Base-by-base conservation (phyloP, 257 asterid genomes). In the Prunella vulgaris region DNA sequence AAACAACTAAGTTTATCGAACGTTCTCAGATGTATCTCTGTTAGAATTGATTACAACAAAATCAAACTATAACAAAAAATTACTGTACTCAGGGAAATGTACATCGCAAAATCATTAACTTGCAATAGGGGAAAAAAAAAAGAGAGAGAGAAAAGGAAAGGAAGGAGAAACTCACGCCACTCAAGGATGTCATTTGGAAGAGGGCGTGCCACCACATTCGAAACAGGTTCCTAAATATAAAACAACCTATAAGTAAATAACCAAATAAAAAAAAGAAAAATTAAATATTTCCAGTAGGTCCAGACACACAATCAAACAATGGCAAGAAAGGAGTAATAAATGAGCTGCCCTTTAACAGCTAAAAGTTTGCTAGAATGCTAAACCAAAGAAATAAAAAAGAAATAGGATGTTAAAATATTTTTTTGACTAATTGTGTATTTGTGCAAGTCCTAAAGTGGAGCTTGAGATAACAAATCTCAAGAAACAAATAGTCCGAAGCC, bases 161-260 rank as follows among this genome's bases (percentile, higher is more conserved):
- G 46, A 63, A 37, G 52, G 38, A 71, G 75, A 54, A 79, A 84
- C 99, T 85, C 87, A 92, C 98, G 97, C 98, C 99, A 94, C 77
- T 91, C 99, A 65, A 94, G 98, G 76, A 94, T 94, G 87, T 94
- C 89, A 60, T 86, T 94, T 52, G 93, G 97, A 64, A 81, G 78
- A 82, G 99, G 99, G 27, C 96, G 95, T 71, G 98, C 98, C 73
- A 88, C 92, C 78, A 94, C 91, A 81, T 89, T 88, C 38, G 99
- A 88, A 80, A 92, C 98, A 40, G 99, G 98, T 88, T 92, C 97
- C 99, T 92, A 73, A 2, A 73, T 71, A 62, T 64, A 68, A 71
- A 59, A 64, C 52, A 77, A 38, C 25, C 15, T 27, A 66, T 73
- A 44, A 78, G 61, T n/a, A 52, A 18, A 52, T 52, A 18, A 52